Base-by-base conservation (phyloP, 805 yeast species). In the Saturnispora serradocipensis region DNA sequence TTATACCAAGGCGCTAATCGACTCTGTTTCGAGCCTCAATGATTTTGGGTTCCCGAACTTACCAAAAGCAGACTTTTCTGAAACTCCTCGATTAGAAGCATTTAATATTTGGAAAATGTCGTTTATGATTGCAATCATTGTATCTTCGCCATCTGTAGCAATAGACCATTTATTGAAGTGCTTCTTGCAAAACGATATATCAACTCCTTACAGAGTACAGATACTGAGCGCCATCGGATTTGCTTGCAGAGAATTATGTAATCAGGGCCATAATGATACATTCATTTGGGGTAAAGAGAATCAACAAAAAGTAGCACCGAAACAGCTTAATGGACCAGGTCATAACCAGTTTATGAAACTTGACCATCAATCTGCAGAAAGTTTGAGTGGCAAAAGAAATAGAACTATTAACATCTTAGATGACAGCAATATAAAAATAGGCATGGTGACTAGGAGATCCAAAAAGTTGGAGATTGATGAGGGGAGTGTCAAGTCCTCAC, bases 151-250 rank as follows among this genome's bases (percentile, higher is more conserved):
- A 43, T 70, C 74, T 4, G 48, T 35, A 7, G 58, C 71, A 2
- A 80, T 88, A 0, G 61, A 68, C 1, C 71, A 74, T 27, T 61
- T 82, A 0, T 65, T 77, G 40, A 61, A 70, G 27, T 63, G 82
- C 16, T 68, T 89, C 16, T 69, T 79, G 35, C 72, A 75, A 0
- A 89, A 90, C 0, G 99, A 91, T 60, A 80, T 84, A 55, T 88
- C 96, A 0, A 64, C 93, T 18, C 93, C 86, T 54, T 90, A 84
- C 54, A 67, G 98, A 46, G 72, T 90, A 67, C 68, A 78, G 28
- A 71, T 90, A 8, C 65, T 93, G 18, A 78, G 90, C 4, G 69
- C 86, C 0, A 61, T 88, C 11, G 83, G 90, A 0, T 67, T 89
- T 24, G 78, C 86, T 3, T 88, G 89, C 0, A 67, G 96, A 54